Base-by-base conservation (phyloP, 1,284 basidiomycete genomes). In the Trichosporon faecale region DNA sequence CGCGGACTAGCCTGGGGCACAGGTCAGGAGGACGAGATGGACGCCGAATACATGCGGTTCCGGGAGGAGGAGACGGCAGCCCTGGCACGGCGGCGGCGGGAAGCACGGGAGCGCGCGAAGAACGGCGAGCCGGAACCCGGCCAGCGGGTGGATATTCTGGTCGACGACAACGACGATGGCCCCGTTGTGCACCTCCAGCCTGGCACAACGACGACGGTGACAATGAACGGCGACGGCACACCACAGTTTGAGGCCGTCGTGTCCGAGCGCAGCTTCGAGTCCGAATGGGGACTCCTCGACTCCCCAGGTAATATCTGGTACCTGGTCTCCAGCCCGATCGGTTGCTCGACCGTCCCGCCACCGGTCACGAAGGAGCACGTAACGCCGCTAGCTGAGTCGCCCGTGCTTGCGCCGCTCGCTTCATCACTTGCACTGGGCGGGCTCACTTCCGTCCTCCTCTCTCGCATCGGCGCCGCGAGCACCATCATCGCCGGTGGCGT, bases 291-390 rank as follows among this genome's bases (percentile, higher is more conserved):
- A 2, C 66, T 79, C 33, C 66, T 60, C 27, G 76, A 77, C 64
- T 29, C 40, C 6, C 63, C 66, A 2, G 80, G 80, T 0, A 64
- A 76, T 27, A 65, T 76, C 0, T 82, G 79, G 79, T 78, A 76
- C 66, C 72, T 81, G 29, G 71, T 71, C 27, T 74, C 74, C 1
- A 71, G 68, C 37, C 74, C 74, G 3, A 64, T 82, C 2, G 80
- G 80, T 31, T 80, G 78, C 57, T 60, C 70, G 49, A 66, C 12
- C 2, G 12, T 60, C 16, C 57, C 57, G 27, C 57, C 67, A 31
- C 40, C 60, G 25, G 52, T 1, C 3, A n/a, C 57, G 29, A 60
- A 60, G 29, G 57, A 60, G 7, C 29, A 60, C 7, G 12, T 29
- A 16, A 60, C 57, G 29, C 57, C 57, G 16, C 27, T 60, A 6